Evolutionary conservation across 805 yeast genomes (phyloP), one percentile per base, ranked within the genome.

Genomic region (Geotrichum ghanense): DNA sequence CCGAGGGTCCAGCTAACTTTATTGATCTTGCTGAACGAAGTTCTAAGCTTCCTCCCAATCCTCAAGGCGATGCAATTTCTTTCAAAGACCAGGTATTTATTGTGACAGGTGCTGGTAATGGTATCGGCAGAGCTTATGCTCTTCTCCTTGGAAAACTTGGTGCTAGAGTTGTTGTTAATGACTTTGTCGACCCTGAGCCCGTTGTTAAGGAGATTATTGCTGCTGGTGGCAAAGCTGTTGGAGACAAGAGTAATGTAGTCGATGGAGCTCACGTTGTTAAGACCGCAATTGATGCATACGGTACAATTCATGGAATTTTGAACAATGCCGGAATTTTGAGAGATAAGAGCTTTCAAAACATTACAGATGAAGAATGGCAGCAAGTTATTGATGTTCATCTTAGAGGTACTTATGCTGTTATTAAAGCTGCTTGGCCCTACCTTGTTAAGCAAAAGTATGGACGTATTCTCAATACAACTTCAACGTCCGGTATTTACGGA

Each of bases 401-500:
- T 53, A 63, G 71, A 44, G 96, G 95, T 26, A 81, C 95, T 23
- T 88, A 69, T 69, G 74, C 81, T 58, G 76, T 90, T 62, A 78
- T 87, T 55, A 82, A 84, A 61, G 82, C 89, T 45, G 95, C 90
- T 7, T 90, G 97, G 97, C 97, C 96, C 31, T 69, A 83, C 53
- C 85, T 90, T 64, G 54, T 74, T 47, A 76, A 85, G 62, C 87
- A 89, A 66, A 78, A 80, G 55, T 73, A 75, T 46, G 97, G 97
- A 56, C 74, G 78, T 53, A 81, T 90, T 48, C 76, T 90, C 55
- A 90, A 90, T 67, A 85, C 95, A 41, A 76, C 97, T 21, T 88
- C 96, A 17, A 90, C 97, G 7, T 88, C 97, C 1, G 98, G 97
- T 54, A 88, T 90, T 56, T 90, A 90, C 65, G 98, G 98, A 53